Base-by-base conservation (phyloP, 2,329 filamentous ascomycete species). In the Verticillium zaregamsianum region DNA sequence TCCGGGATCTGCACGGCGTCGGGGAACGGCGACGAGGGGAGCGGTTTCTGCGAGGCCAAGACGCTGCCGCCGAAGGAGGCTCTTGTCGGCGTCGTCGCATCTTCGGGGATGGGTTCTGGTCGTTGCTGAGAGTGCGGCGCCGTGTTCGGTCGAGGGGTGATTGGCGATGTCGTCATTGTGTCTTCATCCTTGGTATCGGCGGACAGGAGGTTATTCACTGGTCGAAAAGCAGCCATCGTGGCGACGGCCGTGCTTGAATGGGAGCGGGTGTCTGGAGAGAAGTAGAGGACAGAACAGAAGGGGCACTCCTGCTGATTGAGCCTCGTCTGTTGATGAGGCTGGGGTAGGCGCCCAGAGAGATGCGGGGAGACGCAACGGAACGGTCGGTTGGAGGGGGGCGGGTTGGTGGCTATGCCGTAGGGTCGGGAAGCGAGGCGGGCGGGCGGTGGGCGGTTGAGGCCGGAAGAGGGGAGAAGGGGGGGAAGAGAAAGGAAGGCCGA, bases 41-140 rank as follows among this genome's bases (percentile, higher is more conserved):
- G 76, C 4, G 84, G 84, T 65, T 81, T 80, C 67, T 87, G 85
- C 40, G 73, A 75, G 14, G 79, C 72, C 61, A 82, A 68, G 52
- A 72, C 70, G 59, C 67, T 68, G 60, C 74, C 71, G 62, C 71
- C 71, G 65, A 87, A 87, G 31, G 75, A 83, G 49, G 82, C 77
- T 72, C 86, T 83, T 31, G 89, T 91, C 0, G 90, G 89, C 2
- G 89, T 91, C 63, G 83, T 73, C 59, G 74, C 74, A 64, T 85
- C 83, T 63, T 83, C 82, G 66, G 70, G 66, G 17, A 49, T 45
- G 4, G 28, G 68, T 57, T 58, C 66, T 69, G 55, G 67, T 58
- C 52, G 68, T 57, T 56, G 68, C 70, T 61, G 67, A 59, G 59
- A 23, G 12, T 73, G 74, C 39, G 74, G 72, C 37, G 75, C 71